These are phyloP conservation scores for Solanum ahanhuiri DNA, from an alignment of 257 asterid species.

Conservation along the genomic window DNA sequence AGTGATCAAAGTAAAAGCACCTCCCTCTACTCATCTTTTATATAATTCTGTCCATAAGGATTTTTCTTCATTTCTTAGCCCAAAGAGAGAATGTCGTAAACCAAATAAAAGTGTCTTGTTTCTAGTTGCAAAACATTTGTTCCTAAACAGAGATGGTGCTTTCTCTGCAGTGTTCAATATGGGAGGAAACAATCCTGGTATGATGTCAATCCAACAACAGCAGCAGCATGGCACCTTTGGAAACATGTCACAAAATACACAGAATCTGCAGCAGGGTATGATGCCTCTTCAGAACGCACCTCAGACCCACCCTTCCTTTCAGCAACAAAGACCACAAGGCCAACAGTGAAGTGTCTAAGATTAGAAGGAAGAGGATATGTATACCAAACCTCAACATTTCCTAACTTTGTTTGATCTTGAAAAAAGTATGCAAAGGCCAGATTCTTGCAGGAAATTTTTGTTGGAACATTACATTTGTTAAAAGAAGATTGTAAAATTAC, in stretches of 20 bases:
- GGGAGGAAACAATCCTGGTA: constrained; percentile 65
- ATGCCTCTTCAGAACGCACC: constrained; percentile 49
- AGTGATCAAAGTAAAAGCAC: constrained; percentile 66
- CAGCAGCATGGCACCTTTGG: constrained; percentile 70
- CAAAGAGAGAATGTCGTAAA: background rate
- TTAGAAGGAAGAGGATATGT: background rate
- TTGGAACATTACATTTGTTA: background rate
- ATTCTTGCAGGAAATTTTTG: background rate
- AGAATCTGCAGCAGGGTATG: constrained; percentile 53
- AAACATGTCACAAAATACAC: constrained; percentile 58
- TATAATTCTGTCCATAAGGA: background rate
- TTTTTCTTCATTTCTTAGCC: background rate
- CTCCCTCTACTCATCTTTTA: background rate
- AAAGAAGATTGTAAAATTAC: background rate
- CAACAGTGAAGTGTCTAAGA: constrained; percentile 33
- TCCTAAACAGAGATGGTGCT: background rate
- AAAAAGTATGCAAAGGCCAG: background rate
- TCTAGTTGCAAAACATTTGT: background rate
- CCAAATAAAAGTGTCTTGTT: background rate
- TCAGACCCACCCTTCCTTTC: constrained; percentile 75
- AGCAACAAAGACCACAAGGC: constrained; percentile 86
- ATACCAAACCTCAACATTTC: background rate
- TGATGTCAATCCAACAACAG: constrained; percentile 71
- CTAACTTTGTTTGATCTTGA: background rate
- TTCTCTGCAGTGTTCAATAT: constrained; percentile 59